Conservation (phyloP, 257 asterid genomes). For the Solanum dulcamara region DNA sequence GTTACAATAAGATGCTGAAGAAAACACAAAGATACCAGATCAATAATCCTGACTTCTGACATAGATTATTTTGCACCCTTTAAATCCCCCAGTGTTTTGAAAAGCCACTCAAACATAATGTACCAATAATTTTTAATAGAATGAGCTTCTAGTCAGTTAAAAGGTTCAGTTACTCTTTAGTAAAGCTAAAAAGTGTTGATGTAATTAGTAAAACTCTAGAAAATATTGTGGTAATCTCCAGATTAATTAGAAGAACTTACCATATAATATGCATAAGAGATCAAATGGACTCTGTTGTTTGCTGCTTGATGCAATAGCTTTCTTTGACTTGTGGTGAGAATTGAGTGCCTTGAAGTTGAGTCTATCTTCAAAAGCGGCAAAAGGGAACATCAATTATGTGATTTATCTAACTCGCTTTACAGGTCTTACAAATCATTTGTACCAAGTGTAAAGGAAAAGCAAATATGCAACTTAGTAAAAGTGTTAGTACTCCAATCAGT, state of each 20-base stretch:
- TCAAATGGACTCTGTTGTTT: constrained; percentile 24
- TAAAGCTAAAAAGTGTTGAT: neutral
- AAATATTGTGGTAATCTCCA: neutral
- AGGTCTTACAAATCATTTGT: neutral
- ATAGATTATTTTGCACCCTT: neutral
- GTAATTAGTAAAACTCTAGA: neutral
- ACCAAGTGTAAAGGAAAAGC: neutral
- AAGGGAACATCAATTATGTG: neutral
- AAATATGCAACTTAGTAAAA: neutral
- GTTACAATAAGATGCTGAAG: neutral
- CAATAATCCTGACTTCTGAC: neutral
- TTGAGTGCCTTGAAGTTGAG: constrained; percentile 1
- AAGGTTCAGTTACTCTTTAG: neutral
- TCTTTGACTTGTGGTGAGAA: constrained; percentile 4
- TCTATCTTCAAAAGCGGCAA: constrained; percentile 5
- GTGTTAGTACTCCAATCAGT: neutral
- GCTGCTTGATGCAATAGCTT: constrained; percentile 12
- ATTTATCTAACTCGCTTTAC: neutral
- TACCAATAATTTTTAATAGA: neutral
- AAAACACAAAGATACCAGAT: neutral
- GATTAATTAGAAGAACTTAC: constrained; percentile 11
- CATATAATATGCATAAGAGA: constrained; percentile 30
- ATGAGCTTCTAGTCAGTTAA: neutral
- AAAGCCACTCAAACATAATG: neutral
- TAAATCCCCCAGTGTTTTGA: neutral